A percentile compares a stretch with the other conserved stretches of the same genome.
phyloP scores from a whole-genome alignment of 768 basidiomycete species.

The Suillus paluster region DNA sequence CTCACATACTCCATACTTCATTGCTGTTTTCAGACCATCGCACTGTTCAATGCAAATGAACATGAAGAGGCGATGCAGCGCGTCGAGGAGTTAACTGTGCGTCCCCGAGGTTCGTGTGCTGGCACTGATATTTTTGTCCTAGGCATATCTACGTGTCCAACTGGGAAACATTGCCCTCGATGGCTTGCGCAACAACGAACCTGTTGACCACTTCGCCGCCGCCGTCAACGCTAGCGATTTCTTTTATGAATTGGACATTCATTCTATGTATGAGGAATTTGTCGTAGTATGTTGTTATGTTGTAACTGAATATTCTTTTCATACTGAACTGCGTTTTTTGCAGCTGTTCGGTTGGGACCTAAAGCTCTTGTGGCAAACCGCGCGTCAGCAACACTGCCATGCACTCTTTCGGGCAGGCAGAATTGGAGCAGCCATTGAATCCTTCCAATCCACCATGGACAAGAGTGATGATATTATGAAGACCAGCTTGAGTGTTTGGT shows the following conservation, averaged over 20 bases:
- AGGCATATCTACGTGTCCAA: neutral
- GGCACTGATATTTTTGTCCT: neutral
- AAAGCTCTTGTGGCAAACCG: neutral
- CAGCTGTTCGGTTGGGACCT: neutral
- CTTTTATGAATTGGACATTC: neutral
- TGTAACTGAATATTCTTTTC: neutral
- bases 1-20: neutral
- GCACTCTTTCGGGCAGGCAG: neutral
- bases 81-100: neutral
- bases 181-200: neutral
- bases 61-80: neutral
- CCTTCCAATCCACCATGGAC: neutral
- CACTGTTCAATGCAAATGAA: neutral
- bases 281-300: neutral
- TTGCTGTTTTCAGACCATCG: neutral
- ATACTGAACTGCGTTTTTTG: neutral
- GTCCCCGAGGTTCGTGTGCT: neutral
- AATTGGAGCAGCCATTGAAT: neutral
- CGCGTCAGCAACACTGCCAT: neutral
- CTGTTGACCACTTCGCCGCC: neutral
- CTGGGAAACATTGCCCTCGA: neutral
- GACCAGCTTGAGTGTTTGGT: neutral
- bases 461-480: neutral
- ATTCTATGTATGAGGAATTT: neutral
- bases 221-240: neutral